phyloP scores from a whole-genome alignment of 2,329 filamentous ascomycete genomes.

The Sporothrix globosa region DNA sequence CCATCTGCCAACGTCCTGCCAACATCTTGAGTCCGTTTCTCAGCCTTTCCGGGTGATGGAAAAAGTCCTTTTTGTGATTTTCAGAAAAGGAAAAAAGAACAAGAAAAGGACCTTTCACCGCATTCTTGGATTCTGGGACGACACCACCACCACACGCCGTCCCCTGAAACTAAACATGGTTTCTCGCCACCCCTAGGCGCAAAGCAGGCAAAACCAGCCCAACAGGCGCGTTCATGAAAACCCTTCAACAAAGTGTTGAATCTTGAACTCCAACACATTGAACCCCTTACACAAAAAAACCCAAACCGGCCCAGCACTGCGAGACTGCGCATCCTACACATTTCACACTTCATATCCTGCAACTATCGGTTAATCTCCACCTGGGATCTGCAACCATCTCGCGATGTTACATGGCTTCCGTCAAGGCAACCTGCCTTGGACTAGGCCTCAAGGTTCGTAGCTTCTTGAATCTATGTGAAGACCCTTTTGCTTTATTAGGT shows the following conservation, averaged over 20 bases:
- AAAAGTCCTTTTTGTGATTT: too few relatives aligned
- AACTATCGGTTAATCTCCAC: neutral
- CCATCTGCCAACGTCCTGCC: neutral
- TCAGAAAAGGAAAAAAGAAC: too few relatives aligned
- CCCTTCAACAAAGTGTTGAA: neutral
- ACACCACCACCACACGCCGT: slow-evolving; percentile 11
- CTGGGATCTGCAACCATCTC: slow-evolving; percentile 12
- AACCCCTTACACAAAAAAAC: neutral
- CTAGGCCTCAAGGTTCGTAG: too few relatives aligned
- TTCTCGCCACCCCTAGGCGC: slow-evolving; percentile 19
- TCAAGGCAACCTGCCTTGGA: neutral
- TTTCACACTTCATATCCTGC: too few relatives aligned
- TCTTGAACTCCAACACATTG: neutral
- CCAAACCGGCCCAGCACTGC: too few relatives aligned
- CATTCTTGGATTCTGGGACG: neutral
- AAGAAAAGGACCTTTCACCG: slow-evolving; percentile 6
- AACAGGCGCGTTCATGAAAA: neutral
- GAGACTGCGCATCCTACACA: too few relatives aligned
- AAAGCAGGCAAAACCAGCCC: slow-evolving; percentile 11
- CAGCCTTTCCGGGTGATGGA: slow-evolving; percentile 9
- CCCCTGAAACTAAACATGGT: slow-evolving; percentile 4
- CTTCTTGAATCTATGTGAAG: too few relatives aligned
- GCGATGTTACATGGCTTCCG: neutral
- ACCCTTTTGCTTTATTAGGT: too few relatives aligned
- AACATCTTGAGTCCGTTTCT: slow-evolving; percentile 4